Conservation (phyloP, 148 eudicot genomes). For the Rheum nobile region DNA sequence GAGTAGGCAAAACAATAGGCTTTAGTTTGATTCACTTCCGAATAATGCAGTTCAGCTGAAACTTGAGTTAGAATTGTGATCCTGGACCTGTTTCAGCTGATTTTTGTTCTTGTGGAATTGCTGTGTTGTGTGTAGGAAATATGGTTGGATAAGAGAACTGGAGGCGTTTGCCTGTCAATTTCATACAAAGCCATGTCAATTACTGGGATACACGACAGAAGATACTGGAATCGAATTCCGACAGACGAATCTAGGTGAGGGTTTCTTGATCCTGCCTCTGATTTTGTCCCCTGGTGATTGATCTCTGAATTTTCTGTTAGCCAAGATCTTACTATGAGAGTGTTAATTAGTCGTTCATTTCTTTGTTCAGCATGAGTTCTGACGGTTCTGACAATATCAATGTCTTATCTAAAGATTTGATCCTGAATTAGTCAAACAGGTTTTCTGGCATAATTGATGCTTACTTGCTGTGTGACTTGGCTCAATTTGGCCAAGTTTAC, state of each 20-base stretch:
- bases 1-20: too few species aligned
- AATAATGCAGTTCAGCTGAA: neutral
- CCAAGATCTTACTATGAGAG: too few species aligned
- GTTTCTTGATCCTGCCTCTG: neutral
- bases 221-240: slow-evolving; percentile 84
- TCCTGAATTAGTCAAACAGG: neutral
- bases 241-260: slow-evolving; percentile 84
- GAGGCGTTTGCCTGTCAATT: slow-evolving; percentile 69
- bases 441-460: neutral
- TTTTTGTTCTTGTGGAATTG: neutral
- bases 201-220: slow-evolving; percentile 81
- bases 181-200: slow-evolving; percentile 67
- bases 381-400: neutral
- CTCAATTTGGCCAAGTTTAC: neutral
- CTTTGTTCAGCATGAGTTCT: neutral
- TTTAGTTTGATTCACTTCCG: too few species aligned
- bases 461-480: neutral
- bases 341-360: neutral
- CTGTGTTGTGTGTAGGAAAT: slow-evolving; percentile 30
- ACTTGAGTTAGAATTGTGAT: neutral
- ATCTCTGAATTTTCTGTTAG: too few species aligned
- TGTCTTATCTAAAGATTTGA: neutral
- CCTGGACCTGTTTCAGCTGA: neutral
- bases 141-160: slow-evolving; percentile 80
- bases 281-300: too few species aligned